Evolutionary conservation across 305 asterid species (phyloP).

Genomic region (Fraxinus albicans): DNA sequence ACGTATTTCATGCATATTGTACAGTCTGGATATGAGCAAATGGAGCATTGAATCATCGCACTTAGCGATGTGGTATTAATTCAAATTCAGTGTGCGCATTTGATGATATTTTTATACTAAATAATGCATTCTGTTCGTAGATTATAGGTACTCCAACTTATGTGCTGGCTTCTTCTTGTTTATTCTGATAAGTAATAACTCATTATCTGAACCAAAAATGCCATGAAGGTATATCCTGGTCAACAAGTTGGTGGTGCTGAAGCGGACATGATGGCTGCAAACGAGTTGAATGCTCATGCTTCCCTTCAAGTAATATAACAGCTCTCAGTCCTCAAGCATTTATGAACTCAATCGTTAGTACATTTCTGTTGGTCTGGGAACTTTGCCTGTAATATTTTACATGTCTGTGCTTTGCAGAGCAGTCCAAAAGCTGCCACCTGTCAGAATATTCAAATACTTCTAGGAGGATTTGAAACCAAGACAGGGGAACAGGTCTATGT

Average conservation of each 20-base stretch:
- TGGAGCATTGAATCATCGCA: neutral
- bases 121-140: neutral
- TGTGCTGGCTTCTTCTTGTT: slow-evolving; percentile 20
- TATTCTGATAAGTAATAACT: slow-evolving; percentile 12
- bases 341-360: neutral
- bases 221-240: slow-evolving; percentile 93
- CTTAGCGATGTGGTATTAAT: neutral
- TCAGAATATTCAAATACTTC: slow-evolving; percentile 70
- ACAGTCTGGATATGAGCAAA: neutral
- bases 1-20: neutral
- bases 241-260: slow-evolving; percentile 85
- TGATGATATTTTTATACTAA: neutral
- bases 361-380: slow-evolving; percentile 1
- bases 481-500: slow-evolving; percentile 85
- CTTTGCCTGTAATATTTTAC: slow-evolving; percentile 16
- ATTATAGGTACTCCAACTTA: slow-evolving; percentile 1
- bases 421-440: slow-evolving; percentile 41
- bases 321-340: slow-evolving; percentile 12
- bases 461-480: slow-evolving; percentile 96
- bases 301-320: slow-evolving; percentile 64
- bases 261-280: slow-evolving; percentile 93
- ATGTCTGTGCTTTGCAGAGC: slow-evolving; percentile 47
- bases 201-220: slow-evolving; percentile 5
- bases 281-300: slow-evolving; percentile 86
- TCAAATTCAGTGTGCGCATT: neutral